Evolutionary conservation across 768 basidiomycete genomes (phyloP), one percentile per base, ranked within the genome.

Genomic region (Sporobolomyces phaffii): DNA sequence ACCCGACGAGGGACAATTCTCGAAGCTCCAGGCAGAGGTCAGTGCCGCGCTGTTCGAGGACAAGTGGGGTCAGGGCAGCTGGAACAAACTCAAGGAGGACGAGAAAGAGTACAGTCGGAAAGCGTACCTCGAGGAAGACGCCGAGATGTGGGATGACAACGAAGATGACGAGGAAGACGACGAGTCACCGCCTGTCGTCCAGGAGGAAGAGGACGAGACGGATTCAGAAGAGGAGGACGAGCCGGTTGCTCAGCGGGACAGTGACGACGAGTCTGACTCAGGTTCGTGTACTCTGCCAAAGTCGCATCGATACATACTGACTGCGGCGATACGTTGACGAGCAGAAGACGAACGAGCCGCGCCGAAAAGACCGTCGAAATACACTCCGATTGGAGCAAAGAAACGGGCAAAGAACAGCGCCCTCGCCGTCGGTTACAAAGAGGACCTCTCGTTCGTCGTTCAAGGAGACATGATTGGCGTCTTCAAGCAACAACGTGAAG

Each of bases 401-500:
- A 72, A 31, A 72, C 74, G 61, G n/a, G 68, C 72, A 18, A 75
- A 74, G 56, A 98, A 98, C 77, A 88, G 89, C 8, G 89, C 91
- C 69, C 83, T 98, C 41, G 90, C 89, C 5, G 86, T 98, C 44
- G 94, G 94, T 15, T 93, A 96, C 82, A 91, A 90, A 79, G 90
- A 91, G 65, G 92, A 96, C 74, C 83, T 93, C 33, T 91, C 92
- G 15, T 97, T 91, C 74, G 94, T 97, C 68, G 87, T 92, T 41
- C 87, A 93, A 50, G 93, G 92, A 44, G 88, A 75, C 51, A 73
- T 73, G 73, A 73, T 75, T 34, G 75, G 75, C 24, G 75, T 75
- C 11, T 75, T 75, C 63, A 73, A 72, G 65, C 70, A 74, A 51
- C 65, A 70, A 48, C 51, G 68, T 26, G 72, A 72, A 34, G 69